Evolutionary conservation across 371 early-diverging fungal genomes (phyloP), one percentile per base, ranked within the genome.

Genomic region (Apophysomyces trapeziformis): DNA sequence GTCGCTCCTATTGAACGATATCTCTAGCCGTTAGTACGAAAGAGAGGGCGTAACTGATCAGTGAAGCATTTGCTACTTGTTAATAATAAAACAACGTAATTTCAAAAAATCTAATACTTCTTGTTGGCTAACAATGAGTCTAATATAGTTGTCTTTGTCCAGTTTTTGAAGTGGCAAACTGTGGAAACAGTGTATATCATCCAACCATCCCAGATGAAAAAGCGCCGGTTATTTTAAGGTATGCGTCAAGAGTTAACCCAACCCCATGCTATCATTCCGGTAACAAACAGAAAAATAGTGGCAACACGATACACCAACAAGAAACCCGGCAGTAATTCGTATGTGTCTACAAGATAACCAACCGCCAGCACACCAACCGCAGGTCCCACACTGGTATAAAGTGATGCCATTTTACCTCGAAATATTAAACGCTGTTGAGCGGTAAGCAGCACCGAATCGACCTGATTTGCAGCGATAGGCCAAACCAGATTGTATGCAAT

Each of bases 401-500:
- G 36, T 13, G 63, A 65, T 3, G 72, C 68, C 65, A 68, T 65
- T 41, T 65, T 68, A 11, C 68, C 72, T 7, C 72, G 68, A 38
- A 71, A 36, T 7, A 68, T 50, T 68, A 71, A 65, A 14, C 72
- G 72, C 16, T 69, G 70, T n/a, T 59, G 63, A 35, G 56, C 60
- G 4, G 66, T 59, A 11, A 68, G 50, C 26, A 65, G 9, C 5
- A 71, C 58, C 16, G 35, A 18, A 38, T 71, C 72, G 11, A 68
- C 59, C 46, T 71, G 68, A 7, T 58, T 47, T 7, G 60, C 60
- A 18, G 68, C 68, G 14, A 68, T 46, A 12, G 64, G 43, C 72
- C 72, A 71, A 11, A 68, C 13, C 13, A 57, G 38, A 12, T 68
- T 64, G 54, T 65, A 69, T 12, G 66, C 63, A 38, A 62, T 26